Base-by-base conservation (phyloP, 768 basidiomycete species). In the Astraeus odoratus region DNA sequence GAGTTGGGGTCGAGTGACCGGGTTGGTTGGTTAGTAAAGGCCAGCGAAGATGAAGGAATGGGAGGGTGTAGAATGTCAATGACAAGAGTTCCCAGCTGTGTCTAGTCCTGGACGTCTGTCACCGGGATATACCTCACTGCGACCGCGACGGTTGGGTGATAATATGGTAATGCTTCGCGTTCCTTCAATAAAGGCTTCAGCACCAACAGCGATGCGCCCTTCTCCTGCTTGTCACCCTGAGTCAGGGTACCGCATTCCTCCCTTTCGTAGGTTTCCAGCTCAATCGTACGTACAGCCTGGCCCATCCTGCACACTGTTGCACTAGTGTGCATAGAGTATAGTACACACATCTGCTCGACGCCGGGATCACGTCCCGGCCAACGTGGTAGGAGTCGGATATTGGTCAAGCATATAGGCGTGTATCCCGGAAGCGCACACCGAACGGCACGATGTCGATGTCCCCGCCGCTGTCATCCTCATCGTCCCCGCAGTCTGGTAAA, bases 111-210 rank as follows among this genome's bases (percentile, higher is more conserved):
- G 37, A 86, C 48, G 60, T 82, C 90, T n/a, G 81, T 78, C 58
- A 94, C 91, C 0, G 88, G 90, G 25, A 98, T 70, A 48, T 86
- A 83, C 3, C 63, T 67, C 8, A 95, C 88, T 1, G 81, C 56
- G 0, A n/a, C n/a, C n/a, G n/a, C n/a, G n/a, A n/a, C n/a, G n/a
- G n/a, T n/a, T n/a, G 95, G 95, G 55, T 98, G 93, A 56, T 95
- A 97, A 57, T 88, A 97, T 0, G 95, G 95, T 2, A 96, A 65
- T 1, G 68, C 44, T 3, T 60, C 62, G 6, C 72, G 75, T 0
- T 60, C 49, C 10, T 61, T 53, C 39, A 76, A 38, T 42, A 86
- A 68, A 0, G 86, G 85, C 0, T 76, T 85, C 13, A 88, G 59
- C 33, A 85, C 66, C 18, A 88, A 67, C 3, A 63, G 57, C 31